These are phyloP conservation scores for Lithohypha guttulata DNA, from an alignment of 2,329 filamentous ascomycete genomes.

Conservation along the genomic window DNA sequence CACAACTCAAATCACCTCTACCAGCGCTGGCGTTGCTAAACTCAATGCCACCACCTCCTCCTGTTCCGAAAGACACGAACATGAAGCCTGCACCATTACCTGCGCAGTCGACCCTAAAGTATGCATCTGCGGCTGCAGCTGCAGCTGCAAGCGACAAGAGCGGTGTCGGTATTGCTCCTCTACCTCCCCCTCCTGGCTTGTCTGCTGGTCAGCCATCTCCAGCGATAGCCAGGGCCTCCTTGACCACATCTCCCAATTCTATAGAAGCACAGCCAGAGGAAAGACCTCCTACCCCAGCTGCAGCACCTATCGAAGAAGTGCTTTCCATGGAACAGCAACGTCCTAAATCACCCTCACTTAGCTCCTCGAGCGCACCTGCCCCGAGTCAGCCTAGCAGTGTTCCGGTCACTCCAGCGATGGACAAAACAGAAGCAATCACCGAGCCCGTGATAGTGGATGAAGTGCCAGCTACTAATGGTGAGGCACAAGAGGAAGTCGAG, in stretches of 20 bases:
- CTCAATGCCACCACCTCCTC: constrained; percentile 35
- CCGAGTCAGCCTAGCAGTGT: constrained; percentile 31
- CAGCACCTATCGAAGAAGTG: constrained; percentile 26
- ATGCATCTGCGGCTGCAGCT: constrained; percentile 88
- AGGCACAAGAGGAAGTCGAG: constrained; percentile 51
- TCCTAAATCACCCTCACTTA: constrained; percentile 43
- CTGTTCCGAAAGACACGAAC: constrained; percentile 41
- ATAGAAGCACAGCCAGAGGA: constrained; percentile 39
- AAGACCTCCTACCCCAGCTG: constrained; percentile 29
- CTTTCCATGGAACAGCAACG: constrained; percentile 27
- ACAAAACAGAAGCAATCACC: constrained; percentile 33
- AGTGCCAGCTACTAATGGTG: constrained; percentile 39
- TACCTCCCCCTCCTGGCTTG: constrained; percentile 76
- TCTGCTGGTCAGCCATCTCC: constrained; percentile 30
- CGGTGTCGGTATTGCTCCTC: constrained; percentile 77
- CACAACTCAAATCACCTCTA: constrained; percentile 83
- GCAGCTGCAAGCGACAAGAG: constrained; percentile 85
- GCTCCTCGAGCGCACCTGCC: constrained; percentile 34
- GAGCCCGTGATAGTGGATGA: constrained; percentile 30
- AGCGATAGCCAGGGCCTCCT: constrained; percentile 42
- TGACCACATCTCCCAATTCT: constrained; percentile 47
- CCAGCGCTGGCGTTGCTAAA: constrained; percentile 80
- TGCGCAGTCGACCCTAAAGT: constrained; percentile 77
- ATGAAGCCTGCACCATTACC: constrained; percentile 94
- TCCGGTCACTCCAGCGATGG: constrained; percentile 37